phyloP scores from a whole-genome alignment of 148 eudicot genomes.

The Camellia sinensis region DNA sequence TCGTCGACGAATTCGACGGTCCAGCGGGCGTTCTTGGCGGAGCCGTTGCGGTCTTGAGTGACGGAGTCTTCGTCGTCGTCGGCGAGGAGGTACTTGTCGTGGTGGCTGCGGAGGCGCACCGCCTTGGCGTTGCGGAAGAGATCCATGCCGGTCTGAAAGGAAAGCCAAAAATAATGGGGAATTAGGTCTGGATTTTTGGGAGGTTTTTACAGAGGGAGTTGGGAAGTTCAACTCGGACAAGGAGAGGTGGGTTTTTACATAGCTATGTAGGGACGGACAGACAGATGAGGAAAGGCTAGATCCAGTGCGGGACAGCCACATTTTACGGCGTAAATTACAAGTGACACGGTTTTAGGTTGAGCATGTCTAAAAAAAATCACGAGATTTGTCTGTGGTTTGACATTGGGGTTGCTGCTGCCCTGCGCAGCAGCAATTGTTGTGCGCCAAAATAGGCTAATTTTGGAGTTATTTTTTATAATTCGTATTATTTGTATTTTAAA shows the following conservation, averaged over 20 bases:
- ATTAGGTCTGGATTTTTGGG: neutral
- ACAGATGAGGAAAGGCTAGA: neutral
- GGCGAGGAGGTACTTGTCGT: conserved; percentile 59
- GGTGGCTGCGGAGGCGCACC: conserved; percentile 55
- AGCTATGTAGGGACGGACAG: no score
- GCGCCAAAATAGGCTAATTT: no score
- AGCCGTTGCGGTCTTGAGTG: conserved; percentile 34
- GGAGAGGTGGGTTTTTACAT: no score
- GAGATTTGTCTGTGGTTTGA: no score
- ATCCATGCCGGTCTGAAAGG: conserved; percentile 56
- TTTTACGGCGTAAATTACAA: neutral
- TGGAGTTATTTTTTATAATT: no score
- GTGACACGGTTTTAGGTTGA: neutral
- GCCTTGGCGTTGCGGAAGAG: conserved; percentile 62
- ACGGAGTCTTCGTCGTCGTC: conserved; percentile 47
- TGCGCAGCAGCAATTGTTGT: no score
- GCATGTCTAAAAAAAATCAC: neutral
- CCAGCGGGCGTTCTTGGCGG: conserved; percentile 34
- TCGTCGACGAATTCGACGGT: conserved; percentile 38
- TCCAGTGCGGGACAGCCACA: neutral
- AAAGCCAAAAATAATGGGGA: neutral
- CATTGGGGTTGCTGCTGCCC: no score
- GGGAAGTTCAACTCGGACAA: no score
- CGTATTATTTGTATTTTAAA: no score
- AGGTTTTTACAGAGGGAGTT: no score